These are phyloP conservation scores for Cynanchum wilfordii DNA, from an alignment of 257 asterid species.

Conservation along the genomic window DNA sequence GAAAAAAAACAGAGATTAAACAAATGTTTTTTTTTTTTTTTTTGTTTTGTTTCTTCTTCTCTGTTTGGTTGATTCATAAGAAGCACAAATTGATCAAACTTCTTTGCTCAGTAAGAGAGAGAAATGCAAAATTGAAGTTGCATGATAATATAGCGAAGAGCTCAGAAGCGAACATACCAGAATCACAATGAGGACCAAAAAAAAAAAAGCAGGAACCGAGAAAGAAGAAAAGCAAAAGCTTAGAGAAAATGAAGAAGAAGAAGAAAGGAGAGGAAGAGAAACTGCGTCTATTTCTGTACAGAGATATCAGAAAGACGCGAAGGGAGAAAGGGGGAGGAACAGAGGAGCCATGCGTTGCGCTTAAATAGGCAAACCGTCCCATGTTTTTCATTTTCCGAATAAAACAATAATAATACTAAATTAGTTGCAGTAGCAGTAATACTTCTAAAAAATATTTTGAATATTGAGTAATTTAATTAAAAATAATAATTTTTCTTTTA, in stretches of 20 bases:
- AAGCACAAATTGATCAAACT: neutral
- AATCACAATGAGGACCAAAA: slow-evolving; percentile 10
- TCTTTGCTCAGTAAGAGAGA: neutral
- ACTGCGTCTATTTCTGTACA: neutral
- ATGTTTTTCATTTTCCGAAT: slow-evolving; percentile 10
- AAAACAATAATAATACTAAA: neutral
- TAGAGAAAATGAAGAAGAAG: neutral
- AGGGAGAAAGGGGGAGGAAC: slow-evolving; percentile 30
- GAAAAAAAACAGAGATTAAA: too few relatives aligned
- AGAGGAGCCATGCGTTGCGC: slow-evolving; percentile 3
- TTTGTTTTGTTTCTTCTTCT: too few relatives aligned
- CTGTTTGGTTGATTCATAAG: neutral
- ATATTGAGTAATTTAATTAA: too few relatives aligned
- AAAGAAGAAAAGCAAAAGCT: neutral
- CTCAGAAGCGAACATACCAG: slow-evolving; percentile 16
- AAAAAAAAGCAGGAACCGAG: neutral
- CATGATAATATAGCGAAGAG: neutral
- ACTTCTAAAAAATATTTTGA: too few relatives aligned
- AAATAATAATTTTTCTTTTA: neutral
- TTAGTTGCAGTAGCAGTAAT: too few relatives aligned
- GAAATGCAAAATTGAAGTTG: neutral
- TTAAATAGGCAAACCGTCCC: slow-evolving; percentile 29
- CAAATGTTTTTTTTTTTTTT: too few relatives aligned
- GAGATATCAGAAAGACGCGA: slow-evolving; percentile 6
- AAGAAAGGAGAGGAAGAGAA: neutral